A percentile compares a stretch with the other conserved stretches of the same genome.
These are phyloP conservation scores for Phytophthora meadii DNA, from an alignment of 352 stramenopile genomes.

Conservation along the genomic window DNA sequence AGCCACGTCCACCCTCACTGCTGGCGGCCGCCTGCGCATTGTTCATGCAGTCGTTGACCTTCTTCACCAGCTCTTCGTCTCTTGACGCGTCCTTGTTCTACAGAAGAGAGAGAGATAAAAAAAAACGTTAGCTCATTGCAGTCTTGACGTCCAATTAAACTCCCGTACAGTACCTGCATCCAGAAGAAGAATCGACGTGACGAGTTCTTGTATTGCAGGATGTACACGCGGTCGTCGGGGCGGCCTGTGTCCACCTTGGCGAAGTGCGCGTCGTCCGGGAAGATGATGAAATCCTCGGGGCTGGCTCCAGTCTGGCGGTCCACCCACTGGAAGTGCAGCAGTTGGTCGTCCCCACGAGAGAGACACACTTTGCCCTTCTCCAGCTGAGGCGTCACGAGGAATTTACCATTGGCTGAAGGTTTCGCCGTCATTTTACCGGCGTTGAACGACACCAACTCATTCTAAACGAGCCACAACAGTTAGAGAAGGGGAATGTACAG, in stretches of 20 bases:
- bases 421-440: slow-evolving; percentile 90
- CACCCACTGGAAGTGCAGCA: slow-evolving; percentile 94
- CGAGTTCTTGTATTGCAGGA: slow-evolving; percentile 94
- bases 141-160: too few species aligned
- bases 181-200: slow-evolving; percentile 95
- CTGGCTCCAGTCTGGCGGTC: slow-evolving; percentile 86
- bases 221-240: slow-evolving; percentile 86
- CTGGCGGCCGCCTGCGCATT: slow-evolving; percentile 65
- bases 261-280: slow-evolving; percentile 91
- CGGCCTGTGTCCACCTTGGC: slow-evolving; percentile 89
- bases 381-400: slow-evolving; percentile 87
- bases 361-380: slow-evolving; percentile 92
- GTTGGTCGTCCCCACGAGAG: slow-evolving; percentile 88
- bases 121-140: neutral
- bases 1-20: slow-evolving; percentile 32
- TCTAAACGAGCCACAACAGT: slow-evolving; percentile 38
- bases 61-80: slow-evolving; percentile 88
- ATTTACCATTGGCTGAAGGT: slow-evolving; percentile 82
- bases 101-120: too few species aligned
- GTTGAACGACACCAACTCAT: slow-evolving; percentile 91
- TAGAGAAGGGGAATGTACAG: neutral
- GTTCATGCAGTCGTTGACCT: slow-evolving; percentile 92
- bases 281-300: slow-evolving; percentile 93
- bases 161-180: slow-evolving; percentile 84
- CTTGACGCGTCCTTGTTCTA: slow-evolving; percentile 90